Evolutionary conservation across 768 basidiomycete species (phyloP).

Genomic region (Lactifluus hygrophoroides): DNA sequence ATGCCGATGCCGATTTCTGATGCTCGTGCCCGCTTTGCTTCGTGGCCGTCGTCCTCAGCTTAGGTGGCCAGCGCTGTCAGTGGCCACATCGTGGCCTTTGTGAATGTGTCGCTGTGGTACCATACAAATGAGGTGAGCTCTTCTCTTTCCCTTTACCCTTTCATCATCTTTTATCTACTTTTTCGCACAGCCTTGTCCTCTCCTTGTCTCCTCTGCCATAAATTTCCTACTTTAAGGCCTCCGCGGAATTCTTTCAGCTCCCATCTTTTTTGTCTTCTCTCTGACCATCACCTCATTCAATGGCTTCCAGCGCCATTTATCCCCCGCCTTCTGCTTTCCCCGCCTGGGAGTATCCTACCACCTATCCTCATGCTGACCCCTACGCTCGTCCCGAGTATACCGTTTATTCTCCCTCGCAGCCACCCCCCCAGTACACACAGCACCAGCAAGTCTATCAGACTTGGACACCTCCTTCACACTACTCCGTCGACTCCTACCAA

Average conservation of each 20-base stretch:
- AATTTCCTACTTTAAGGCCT: background rate
- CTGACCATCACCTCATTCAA: constrained; percentile 7
- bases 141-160: background rate
- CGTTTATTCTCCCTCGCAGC: background rate
- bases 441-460: constrained; percentile 3
- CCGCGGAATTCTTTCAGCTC: background rate
- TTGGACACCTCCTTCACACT: constrained; percentile 10
- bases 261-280: constrained; percentile 2
- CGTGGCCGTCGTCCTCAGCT: too few relatives aligned
- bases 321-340: background rate
- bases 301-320: constrained; percentile 8
- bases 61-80: background rate
- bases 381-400: background rate
- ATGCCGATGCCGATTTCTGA: too few relatives aligned
- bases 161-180: background rate
- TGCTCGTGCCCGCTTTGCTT: too few relatives aligned
- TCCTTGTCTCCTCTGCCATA: background rate
- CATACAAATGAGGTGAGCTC: background rate
- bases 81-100: background rate
- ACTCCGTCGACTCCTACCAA: constrained; percentile 11
- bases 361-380: background rate
- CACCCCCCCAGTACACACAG: background rate
- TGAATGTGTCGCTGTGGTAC: background rate
- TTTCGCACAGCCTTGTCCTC: background rate
- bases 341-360: background rate